These are phyloP conservation scores for Oxyria digyna DNA, from an alignment of 148 eudicot species.

Conservation along the genomic window DNA sequence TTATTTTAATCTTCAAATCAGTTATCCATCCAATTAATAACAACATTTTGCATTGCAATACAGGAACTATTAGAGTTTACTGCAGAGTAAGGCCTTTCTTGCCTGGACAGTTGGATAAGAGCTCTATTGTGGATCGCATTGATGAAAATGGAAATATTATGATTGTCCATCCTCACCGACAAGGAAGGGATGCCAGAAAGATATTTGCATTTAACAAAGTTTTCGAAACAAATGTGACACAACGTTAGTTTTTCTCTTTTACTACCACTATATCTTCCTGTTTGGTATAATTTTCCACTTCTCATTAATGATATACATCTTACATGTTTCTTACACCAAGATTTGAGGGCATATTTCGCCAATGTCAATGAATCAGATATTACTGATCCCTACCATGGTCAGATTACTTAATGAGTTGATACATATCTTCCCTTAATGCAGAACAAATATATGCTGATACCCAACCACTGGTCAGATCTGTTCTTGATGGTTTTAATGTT, in stretches of 20 bases:
- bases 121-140: slow-evolving; percentile 75
- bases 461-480: slow-evolving; percentile 79
- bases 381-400: background rate
- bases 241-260: slow-evolving; percentile 36
- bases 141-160: slow-evolving; percentile 91
- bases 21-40: background rate
- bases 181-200: slow-evolving; percentile 78
- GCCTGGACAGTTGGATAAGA: slow-evolving; percentile 36
- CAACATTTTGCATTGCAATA: background rate
- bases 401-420: background rate
- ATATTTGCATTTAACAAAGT: slow-evolving; percentile 80
- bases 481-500: slow-evolving; percentile 82
- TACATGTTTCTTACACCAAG: background rate
- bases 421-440: slow-evolving; percentile 22
- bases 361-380: too few species aligned
- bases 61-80: slow-evolving; percentile 89
- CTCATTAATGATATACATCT: background rate
- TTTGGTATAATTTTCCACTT: background rate
- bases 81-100: slow-evolving; percentile 87
- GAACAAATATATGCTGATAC: slow-evolving; percentile 88
- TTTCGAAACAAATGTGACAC: slow-evolving; percentile 61
- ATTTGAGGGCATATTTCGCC: too few species aligned
- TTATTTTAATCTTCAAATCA: background rate
- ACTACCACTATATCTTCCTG: background rate
- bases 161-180: slow-evolving; percentile 77